Base-by-base conservation (phyloP, 2,329 filamentous ascomycete genomes). In the Pseudogymnoascus sp. region DNA sequence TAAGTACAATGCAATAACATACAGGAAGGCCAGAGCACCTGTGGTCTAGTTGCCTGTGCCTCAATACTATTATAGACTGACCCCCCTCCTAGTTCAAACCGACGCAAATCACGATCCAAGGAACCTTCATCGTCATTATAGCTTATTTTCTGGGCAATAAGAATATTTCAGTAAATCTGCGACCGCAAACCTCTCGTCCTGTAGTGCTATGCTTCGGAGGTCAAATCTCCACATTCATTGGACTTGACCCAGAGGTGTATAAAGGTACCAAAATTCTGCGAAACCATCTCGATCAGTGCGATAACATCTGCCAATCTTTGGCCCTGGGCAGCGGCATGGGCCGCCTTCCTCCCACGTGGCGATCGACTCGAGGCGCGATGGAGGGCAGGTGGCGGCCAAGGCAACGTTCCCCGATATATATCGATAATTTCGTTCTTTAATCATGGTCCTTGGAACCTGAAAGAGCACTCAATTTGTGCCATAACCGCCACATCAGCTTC, bases 51-150 rank as follows among this genome's bases (percentile, higher is more conserved):
- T 15, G 5, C 25, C 6, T 51, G 10, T 51, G 10, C 25, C 42
- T 13, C 59, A 15, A 62, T 10, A 35, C 29, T 13, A n/a, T 41
- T 31, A 48, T 27, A 60, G 15, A 38, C 65, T 66, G 44, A 67
- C 13, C 8, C 9, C 27, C 17, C 38, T 10, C 38, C 7, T 42
- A 82, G 79, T 83, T 81, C 70, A 83, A 83, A 75, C 81, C 80
- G 0, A 84, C 81, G 0, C 2, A 38, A 0, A 69, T 80, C 36
- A 75, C 74, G 2, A 79, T 84, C 15, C 74, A 76, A 13, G 80
- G 81, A 38, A 83, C 80, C 0, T 84, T 84, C 61, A 82, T 84
- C 60, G 81, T 83, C 4, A 76, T 84, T 41, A 82, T 84, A 51
- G 79, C 80, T 10, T 84, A 84, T 71, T 83, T 84, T 58, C 59